Evolutionary conservation across 108 stramenopile genomes (phyloP).

Genomic region (Nannochloropsis gaditana): DNA sequence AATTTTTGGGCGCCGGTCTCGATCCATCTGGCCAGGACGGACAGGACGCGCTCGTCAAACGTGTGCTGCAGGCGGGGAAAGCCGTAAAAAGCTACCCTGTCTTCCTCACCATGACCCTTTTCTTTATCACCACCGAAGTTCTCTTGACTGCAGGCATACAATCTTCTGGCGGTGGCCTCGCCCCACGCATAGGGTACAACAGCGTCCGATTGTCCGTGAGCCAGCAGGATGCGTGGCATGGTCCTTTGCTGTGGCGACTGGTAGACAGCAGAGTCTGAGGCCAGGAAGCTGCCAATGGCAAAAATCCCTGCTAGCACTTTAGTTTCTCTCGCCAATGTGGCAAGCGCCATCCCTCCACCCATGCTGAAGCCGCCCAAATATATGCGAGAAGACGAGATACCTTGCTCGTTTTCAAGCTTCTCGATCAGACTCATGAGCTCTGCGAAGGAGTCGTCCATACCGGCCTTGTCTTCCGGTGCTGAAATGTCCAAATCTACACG

Average conservation of each 20-base stretch:
- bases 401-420: not conserved
- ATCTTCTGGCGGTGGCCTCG: not conserved
- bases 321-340: not conserved
- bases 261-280: not conserved
- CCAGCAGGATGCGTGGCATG: conserved; percentile 2
- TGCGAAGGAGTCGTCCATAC: not conserved
- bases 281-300: conserved; percentile 5
- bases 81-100: not conserved
- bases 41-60: not conserved
- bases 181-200: not conserved
- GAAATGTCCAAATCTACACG: not conserved
- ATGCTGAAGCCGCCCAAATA: conserved; percentile 5
- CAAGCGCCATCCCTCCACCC: conserved; percentile 11
- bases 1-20: not conserved
- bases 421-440: not conserved
- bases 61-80: conserved; percentile 4
- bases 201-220: not conserved
- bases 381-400: not conserved
- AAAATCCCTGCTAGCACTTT: not conserved
- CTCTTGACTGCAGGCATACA: not conserved
- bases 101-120: not conserved
- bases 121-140: not conserved
- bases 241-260: not conserved
- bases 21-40: conserved; percentile 16
- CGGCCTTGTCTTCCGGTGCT: conserved; percentile 10